Base-by-base conservation (phyloP, 768 basidiomycete genomes). In the Mycena haematopus region DNA sequence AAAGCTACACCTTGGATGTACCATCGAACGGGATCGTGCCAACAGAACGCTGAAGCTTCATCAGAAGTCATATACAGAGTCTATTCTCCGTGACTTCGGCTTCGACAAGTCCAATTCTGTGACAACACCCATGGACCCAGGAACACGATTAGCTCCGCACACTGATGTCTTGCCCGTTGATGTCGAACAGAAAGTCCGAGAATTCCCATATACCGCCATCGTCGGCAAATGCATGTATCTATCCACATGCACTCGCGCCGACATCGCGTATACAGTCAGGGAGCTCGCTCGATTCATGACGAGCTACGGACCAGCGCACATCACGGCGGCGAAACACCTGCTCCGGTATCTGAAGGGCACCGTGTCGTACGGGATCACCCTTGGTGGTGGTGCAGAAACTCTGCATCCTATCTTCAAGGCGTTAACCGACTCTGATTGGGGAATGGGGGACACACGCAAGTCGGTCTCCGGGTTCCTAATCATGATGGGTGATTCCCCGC, bases 381-480 rank as follows among this genome's bases (percentile, higher is more conserved):
- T 65, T 6, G 33, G 33, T 4, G 62, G 65, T 2, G 53, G 57
- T 8, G 17, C 35, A 5, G 55, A 56, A 6, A 52, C 46, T 1
- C 7, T 33, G 13, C 46, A 64, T 1, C 66, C 66, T 0, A 1
- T 64, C 1, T 14, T 67, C 38, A 62, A 45, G 22, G 66, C 62
- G 3, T 47, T 67, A 15, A 63, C 58, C 10, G 66, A 67, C 31
- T 67, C 62, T 1, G 66, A 67, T 33, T 64, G 66, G 66, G 63
- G 62, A 40, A 64, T 60, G 66, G 66, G 63, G 0, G 63, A 63
- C 44, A 49, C 52, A 5, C 35, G 68, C 14, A 55, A 68, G n/a
- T 75, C 78, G 0, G 70, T 75, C 1, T 76, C 73, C 2, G 74
- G 76, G 0, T 77, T 73, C 55, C 61, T 72, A 15, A 74, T 74